A percentile compares a stretch with the other conserved stretches of the same genome.
phyloP scores from a whole-genome alignment of 2,329 filamentous ascomycete genomes.

The Ceratocystiopsis minuta region DNA sequence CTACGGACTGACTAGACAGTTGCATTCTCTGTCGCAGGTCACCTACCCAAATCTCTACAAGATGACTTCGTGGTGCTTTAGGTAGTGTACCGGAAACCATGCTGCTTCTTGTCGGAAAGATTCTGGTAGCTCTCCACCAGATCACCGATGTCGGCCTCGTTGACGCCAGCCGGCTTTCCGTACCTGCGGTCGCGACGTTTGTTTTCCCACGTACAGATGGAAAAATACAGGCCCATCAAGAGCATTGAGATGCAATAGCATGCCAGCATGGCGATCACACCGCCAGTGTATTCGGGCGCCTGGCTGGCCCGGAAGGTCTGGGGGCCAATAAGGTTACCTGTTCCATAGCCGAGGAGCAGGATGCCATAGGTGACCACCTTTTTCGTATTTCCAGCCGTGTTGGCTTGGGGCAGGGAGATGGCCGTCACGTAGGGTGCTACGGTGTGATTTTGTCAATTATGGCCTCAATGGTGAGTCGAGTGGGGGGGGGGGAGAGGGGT shows the following conservation, averaged over 20 bases:
- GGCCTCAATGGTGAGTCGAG: background rate
- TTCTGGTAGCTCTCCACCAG: constrained; percentile 12
- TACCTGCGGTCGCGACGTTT: constrained; percentile 17
- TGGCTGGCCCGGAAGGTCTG: constrained; percentile 36
- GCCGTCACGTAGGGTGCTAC: constrained; percentile 6
- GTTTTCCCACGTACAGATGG: constrained; percentile 22
- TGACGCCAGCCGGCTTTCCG: constrained; percentile 5
- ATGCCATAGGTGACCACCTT: background rate
- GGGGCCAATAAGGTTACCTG: constrained; percentile 17
- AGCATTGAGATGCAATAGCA: constrained; percentile 24
- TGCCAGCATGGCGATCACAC: constrained; percentile 35
- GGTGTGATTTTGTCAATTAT: background rate
- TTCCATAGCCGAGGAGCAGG: constrained; percentile 11
- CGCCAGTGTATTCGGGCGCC: constrained; percentile 32
- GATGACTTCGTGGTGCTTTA: too few relatives aligned
- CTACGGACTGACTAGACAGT: background rate
- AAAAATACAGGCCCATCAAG: constrained; percentile 27
- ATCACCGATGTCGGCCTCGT: constrained; percentile 7
- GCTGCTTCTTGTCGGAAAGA: constrained; percentile 15
- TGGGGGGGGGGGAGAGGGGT: background rate
- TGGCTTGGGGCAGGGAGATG: constrained; percentile 7
- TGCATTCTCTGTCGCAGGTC: background rate
- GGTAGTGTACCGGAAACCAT: constrained; percentile 13
- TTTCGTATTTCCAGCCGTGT: constrained; percentile 7
- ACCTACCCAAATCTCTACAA: background rate